Evolutionary conservation across 1,284 basidiomycete species (phyloP).

Genomic region (Mycena sp.): DNA sequence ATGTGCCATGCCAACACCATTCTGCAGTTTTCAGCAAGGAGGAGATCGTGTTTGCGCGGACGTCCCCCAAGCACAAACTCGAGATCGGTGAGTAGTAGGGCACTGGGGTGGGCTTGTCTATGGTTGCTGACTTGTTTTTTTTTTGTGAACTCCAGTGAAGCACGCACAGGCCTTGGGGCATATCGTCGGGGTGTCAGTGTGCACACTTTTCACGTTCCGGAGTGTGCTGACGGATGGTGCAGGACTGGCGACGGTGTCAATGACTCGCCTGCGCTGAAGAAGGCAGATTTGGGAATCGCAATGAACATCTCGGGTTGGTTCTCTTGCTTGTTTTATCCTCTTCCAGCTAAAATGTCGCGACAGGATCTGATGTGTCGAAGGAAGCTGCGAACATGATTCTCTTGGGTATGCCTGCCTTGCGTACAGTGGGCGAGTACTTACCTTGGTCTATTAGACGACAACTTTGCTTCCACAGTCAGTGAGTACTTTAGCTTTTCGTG

Average conservation of each 20-base stretch:
- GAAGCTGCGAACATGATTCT: constrained; percentile 81
- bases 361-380: constrained; percentile 71
- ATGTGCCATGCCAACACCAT: constrained; percentile 7
- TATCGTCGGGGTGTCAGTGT: constrained; percentile 72
- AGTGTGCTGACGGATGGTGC: constrained; percentile 4
- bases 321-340: background rate
- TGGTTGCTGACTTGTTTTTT: background rate
- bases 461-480: constrained; percentile 77
- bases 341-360: background rate
- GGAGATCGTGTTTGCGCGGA: constrained; percentile 78
- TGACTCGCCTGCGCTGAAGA: constrained; percentile 75
- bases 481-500: constrained; percentile 41
- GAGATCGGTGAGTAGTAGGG: constrained; percentile 62
- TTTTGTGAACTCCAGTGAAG: constrained; percentile 62
- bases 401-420: constrained; percentile 50
- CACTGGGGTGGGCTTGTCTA: background rate
- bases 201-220: background rate
- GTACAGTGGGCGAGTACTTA: background rate
- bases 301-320: constrained; percentile 73
- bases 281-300: constrained; percentile 77
- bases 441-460: constrained; percentile 58
- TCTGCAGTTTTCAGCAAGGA: constrained; percentile 70
- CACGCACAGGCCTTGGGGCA: constrained; percentile 75
- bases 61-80: constrained; percentile 76
- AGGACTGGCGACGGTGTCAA: constrained; percentile 77